Evolutionary conservation across 345 rosid species (phyloP), one percentile per base, ranked within the genome.

Genomic region (Euclidium syriacum): DNA sequence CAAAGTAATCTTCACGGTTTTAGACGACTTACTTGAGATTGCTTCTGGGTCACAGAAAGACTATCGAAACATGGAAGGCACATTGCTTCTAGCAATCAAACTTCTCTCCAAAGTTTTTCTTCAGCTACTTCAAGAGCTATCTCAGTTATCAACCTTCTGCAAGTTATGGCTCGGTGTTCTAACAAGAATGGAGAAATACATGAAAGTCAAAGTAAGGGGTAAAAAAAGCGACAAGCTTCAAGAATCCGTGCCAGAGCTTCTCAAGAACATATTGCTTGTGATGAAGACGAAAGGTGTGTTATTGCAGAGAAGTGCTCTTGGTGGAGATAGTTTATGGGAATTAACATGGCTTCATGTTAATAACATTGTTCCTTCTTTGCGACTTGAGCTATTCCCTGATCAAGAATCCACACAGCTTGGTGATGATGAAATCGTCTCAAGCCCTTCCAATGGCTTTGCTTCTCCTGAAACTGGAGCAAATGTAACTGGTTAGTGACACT

Each of bases 281-380:
- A 90, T 94, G 99, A 90, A 94, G 82, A 71, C 80, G 12, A 83
- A 62, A 77, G 97, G 90, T 4, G 86, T 90, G 53, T 90, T 92
- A 19, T 63, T 82, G 52, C 97, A 85, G 57, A 86, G 97, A 77
- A 83, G 91, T 77, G 86, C 95, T 0, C 71, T 90, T 3, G 96
- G 95, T 49, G 96, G 99, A 65, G 99, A 90, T 72, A 94, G 95
- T 75, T 80, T 90, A 73, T 94, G 99, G 99, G 99, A 94, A 67
- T 74, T 87, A 27, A 90, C 99, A 27, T 94, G 97, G 99, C 87
- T 87, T 19, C 97, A 94, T 67, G 88, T 90, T 48, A 90, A 90
- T 60, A 94, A 85, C 79, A 83, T 94, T 36, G 79, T 76, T 39
- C 91, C 95, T 26, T 83, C 81, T 23, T 54, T 94, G 78, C 90